phyloP scores from a whole-genome alignment of 2,329 filamentous ascomycete genomes.

The Drechmeria coniospora region DNA sequence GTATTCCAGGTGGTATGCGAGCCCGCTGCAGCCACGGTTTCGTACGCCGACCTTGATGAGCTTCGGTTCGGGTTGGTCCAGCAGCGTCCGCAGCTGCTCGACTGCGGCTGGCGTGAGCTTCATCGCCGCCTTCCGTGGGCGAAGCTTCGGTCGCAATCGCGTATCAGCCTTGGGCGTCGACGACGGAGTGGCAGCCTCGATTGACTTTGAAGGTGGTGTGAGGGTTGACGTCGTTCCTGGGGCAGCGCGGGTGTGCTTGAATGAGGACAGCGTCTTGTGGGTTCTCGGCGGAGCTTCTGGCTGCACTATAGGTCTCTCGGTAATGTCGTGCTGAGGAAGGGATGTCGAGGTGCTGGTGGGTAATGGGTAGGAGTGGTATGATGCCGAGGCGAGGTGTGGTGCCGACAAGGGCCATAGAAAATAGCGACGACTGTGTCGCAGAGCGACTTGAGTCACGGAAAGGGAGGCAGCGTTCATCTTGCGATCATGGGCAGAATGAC shows the following conservation, averaged over 20 bases:
- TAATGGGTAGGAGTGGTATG: constrained; percentile 39
- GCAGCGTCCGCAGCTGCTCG: constrained; percentile 57
- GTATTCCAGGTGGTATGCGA: constrained; percentile 89
- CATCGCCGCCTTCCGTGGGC: constrained; percentile 79
- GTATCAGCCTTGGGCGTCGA: constrained; percentile 44
- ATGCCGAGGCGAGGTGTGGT: constrained; percentile 19
- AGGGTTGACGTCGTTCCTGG: constrained; percentile 9
- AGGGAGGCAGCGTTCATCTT: constrained; percentile 13
- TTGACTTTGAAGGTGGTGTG: constrained; percentile 17
- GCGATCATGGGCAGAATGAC: constrained; percentile 3
- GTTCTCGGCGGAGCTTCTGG: constrained; percentile 30
- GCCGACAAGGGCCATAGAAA: constrained; percentile 26
- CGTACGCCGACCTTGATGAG: constrained; percentile 88
- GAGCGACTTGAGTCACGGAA: constrained; percentile 24
- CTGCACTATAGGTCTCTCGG: constrained; percentile 31
- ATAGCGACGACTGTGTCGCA: constrained; percentile 24
- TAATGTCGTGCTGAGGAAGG: constrained; percentile 26
- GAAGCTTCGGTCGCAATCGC: constrained; percentile 20
- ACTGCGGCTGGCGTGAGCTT: constrained; percentile 69
- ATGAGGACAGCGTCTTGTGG: constrained; percentile 38
- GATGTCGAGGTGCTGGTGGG: constrained; percentile 24
- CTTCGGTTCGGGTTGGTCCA: constrained; percentile 78
- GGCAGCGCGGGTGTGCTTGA: too few relatives aligned
- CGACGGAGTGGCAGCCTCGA: constrained; percentile 40
- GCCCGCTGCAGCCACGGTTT: constrained; percentile 83